Percentiles rank a stretch among this genome's conserved stretches.
Conservation (phyloP, 2,329 filamentous ascomycete species). For the Aspergillus floridensis region DNA sequence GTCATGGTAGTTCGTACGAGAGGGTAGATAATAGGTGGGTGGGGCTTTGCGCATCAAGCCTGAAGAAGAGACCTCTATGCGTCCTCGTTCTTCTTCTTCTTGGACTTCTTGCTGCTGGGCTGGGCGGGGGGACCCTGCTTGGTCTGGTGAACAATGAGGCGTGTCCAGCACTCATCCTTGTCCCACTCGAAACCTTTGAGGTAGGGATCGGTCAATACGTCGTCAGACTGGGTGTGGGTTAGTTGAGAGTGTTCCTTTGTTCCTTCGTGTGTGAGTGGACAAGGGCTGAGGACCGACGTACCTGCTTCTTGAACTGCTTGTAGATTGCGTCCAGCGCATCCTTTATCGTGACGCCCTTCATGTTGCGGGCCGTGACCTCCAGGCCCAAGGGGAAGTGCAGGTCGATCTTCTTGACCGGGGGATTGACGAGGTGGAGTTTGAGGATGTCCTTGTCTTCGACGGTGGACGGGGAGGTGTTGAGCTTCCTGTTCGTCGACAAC, state of each 20-base stretch:
- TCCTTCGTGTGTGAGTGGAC: neutral
- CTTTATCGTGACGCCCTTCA: slow-evolving; percentile 95
- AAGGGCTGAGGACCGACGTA: slow-evolving; percentile 44
- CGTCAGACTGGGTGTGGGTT: slow-evolving; percentile 64
- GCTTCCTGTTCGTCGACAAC: slow-evolving; percentile 63
- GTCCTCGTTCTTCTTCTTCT: slow-evolving; percentile 56
- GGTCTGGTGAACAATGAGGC: slow-evolving; percentile 81
- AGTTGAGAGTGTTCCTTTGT: neutral
- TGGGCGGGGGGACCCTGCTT: slow-evolving; percentile 57
- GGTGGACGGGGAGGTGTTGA: slow-evolving; percentile 77
- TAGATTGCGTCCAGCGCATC: slow-evolving; percentile 93
- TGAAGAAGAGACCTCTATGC: slow-evolving; percentile 23
- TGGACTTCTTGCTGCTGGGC: slow-evolving; percentile 58
- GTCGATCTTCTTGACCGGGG: slow-evolving; percentile 90
- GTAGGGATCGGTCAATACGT: slow-evolving; percentile 84
- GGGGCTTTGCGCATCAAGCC: too few species aligned
- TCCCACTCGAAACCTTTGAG: slow-evolving; percentile 96
- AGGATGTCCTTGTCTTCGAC: slow-evolving; percentile 82
- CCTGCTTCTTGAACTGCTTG: slow-evolving; percentile 96
- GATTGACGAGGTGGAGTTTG: slow-evolving; percentile 74
- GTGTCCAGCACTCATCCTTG: slow-evolving; percentile 85
- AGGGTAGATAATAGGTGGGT: neutral
- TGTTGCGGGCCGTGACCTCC: slow-evolving; percentile 83
- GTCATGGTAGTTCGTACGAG: too few species aligned
- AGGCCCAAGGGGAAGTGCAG: slow-evolving; percentile 85